Percentiles rank a stretch among this genome's conserved stretches.
These are phyloP conservation scores for Colletotrichum horii DNA, from an alignment of 2,329 filamentous ascomycete genomes.

Conservation along the genomic window DNA sequence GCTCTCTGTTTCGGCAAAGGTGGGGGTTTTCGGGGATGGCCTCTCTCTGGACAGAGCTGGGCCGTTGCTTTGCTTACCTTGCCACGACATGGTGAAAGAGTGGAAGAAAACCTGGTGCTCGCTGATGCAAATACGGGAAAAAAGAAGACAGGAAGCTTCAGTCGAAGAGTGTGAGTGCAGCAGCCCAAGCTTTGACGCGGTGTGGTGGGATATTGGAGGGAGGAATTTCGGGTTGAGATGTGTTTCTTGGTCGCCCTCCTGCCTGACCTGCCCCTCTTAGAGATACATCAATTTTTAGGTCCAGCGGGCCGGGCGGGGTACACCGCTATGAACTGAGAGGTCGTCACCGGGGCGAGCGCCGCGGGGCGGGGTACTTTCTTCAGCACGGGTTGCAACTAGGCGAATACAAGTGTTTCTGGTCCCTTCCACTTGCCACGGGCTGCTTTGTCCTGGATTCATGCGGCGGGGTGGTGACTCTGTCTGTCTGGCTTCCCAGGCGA, in stretches of 20 bases:
- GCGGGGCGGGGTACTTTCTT: conserved; percentile 20
- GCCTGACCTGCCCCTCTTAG: conserved; percentile 18
- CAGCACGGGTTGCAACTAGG: conserved; percentile 1
- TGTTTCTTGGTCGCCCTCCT: conserved; percentile 20
- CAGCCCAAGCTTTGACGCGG: conserved; percentile 20
- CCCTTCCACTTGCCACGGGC: conserved; percentile 16
- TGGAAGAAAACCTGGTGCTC: conserved; percentile 14
- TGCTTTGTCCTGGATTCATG: conserved; percentile 16
- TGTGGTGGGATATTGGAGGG: conserved; percentile 16
- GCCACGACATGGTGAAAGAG: conserved; percentile 59
- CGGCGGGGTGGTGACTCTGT: background rate
- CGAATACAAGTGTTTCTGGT: conserved; percentile 15
- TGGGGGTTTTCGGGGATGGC: conserved; percentile 14
- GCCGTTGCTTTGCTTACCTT: background rate
- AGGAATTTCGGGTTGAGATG: conserved; percentile 13
- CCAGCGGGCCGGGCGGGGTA: conserved; percentile 20
- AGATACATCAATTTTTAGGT: conserved; percentile 18
- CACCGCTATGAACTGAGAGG: conserved; percentile 7
- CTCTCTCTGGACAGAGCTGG: background rate
- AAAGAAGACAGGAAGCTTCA: conserved; percentile 18
- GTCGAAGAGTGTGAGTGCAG: conserved; percentile 5
- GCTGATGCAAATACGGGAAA: conserved; percentile 15
- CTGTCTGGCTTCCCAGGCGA: background rate
- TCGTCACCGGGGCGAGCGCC: conserved; percentile 1
- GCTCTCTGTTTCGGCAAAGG: conserved; percentile 23